phyloP scores from a whole-genome alignment of 805 yeast genomes.

The Metschnikowia lunata region DNA sequence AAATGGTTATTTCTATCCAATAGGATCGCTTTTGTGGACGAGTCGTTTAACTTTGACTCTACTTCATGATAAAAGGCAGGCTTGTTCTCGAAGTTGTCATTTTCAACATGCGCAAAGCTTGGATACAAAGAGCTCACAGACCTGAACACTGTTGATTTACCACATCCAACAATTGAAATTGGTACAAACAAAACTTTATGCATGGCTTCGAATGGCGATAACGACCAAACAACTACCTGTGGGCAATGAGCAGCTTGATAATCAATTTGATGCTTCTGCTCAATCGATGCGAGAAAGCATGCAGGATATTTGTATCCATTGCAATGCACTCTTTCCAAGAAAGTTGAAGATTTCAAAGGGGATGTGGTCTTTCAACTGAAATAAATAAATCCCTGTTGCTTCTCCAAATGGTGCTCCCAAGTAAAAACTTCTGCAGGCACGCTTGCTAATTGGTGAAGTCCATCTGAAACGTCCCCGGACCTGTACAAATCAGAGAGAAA shows the following conservation, averaged over 20 bases:
- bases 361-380: constrained; percentile 6
- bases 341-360: too few species aligned
- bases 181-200: constrained; percentile 67
- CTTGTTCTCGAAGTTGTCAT: constrained; percentile 62
- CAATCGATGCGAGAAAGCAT: background rate
- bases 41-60: constrained; percentile 27
- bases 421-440: constrained; percentile 6
- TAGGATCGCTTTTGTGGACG: constrained; percentile 46
- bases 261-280: too few species aligned
- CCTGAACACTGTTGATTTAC: constrained; percentile 79
- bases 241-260: too few species aligned
- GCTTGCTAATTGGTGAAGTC: constrained; percentile 5
- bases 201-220: background rate
- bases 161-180: constrained; percentile 90
- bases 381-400: constrained; percentile 10
- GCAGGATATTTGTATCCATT: constrained; percentile 1
- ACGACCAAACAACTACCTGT: too few species aligned
- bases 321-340: too few species aligned
- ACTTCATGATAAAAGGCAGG: constrained; percentile 46
- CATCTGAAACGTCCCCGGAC: constrained; percentile 1
- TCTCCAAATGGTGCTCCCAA: constrained; percentile 5
- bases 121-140: constrained; percentile 53
- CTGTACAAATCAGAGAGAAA: constrained; percentile 9
- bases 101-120: constrained; percentile 71
- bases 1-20: constrained; percentile 84